Conservation (phyloP, 2,329 filamentous ascomycete genomes). For the Aspergillus fructus region DNA sequence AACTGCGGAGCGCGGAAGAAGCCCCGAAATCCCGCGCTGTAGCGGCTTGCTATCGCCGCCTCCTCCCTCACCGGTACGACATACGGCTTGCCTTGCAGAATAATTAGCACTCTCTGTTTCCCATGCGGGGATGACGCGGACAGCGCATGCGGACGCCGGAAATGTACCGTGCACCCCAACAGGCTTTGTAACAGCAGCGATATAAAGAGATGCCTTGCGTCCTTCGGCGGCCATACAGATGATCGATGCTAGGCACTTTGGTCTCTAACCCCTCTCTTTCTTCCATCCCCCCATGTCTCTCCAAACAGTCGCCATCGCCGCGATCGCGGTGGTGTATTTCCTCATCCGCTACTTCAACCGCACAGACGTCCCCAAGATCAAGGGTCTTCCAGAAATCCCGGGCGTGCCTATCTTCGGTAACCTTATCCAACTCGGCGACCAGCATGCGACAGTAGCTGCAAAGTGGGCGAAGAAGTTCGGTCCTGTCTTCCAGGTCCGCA, state of each 20-base stretch:
- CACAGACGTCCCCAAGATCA: conserved; percentile 62
- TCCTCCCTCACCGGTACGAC: background rate
- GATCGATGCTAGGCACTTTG: background rate
- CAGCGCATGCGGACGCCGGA: conserved; percentile 7
- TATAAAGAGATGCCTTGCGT: background rate
- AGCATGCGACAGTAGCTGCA: conserved; percentile 56
- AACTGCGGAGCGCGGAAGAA: conserved; percentile 7
- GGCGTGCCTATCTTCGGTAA: conserved; percentile 65
- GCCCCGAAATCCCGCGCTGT: conserved; percentile 7
- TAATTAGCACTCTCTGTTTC: background rate
- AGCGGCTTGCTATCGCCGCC: background rate
- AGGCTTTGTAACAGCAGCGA: background rate
- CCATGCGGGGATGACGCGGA: conserved; percentile 4
- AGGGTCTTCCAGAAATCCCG: conserved; percentile 61
- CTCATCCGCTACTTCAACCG: conserved; percentile 44
- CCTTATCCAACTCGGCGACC: conserved; percentile 58
- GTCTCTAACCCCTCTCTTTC: background rate
- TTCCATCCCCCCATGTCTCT: conserved; percentile 23
- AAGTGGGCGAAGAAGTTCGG: conserved; percentile 62
- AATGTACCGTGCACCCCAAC: conserved; percentile 14
- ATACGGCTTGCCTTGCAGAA: background rate
- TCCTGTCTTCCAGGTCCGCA: conserved; percentile 63
- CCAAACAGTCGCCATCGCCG: conserved; percentile 33
- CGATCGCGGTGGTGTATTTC: conserved; percentile 39
- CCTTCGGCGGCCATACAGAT: background rate